Conservation (phyloP, 2,329 filamentous ascomycete genomes). For the Stylonectria norvegica region DNA sequence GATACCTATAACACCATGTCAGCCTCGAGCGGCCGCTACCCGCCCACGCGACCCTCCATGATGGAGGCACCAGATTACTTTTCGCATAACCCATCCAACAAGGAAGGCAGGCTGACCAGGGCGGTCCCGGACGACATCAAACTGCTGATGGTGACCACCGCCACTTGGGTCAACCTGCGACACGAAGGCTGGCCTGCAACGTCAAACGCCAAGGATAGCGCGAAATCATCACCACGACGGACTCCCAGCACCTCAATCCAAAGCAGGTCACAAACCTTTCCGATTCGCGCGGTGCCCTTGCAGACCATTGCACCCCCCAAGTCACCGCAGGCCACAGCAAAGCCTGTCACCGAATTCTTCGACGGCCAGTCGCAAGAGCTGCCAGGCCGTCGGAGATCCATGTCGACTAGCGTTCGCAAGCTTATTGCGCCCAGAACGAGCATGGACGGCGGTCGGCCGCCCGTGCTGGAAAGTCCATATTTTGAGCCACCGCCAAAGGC, state of each 20-base stretch:
- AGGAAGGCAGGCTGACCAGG: constrained; percentile 30
- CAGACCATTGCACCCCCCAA: constrained; percentile 3
- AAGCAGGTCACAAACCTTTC: constrained; percentile 19
- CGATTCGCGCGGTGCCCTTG: constrained; percentile 9
- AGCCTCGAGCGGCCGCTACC: constrained; percentile 45
- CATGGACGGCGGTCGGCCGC: constrained; percentile 21
- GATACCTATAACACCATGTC: constrained; percentile 63
- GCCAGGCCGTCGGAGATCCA: constrained; percentile 21
- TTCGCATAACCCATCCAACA: constrained; percentile 16
- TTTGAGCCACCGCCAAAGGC: constrained; percentile 12
- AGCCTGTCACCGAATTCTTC: constrained; percentile 15
- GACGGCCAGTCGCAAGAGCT: constrained; percentile 17
- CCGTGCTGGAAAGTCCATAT: constrained; percentile 18
- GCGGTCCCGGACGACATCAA: constrained; percentile 34
- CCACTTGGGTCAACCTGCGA: constrained; percentile 37
- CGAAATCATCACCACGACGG: constrained; percentile 24
- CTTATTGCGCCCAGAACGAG: constrained; percentile 24
- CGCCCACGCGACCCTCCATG: constrained; percentile 40
- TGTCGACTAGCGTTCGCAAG: constrained; percentile 24
- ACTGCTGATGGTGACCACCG: constrained; percentile 37
- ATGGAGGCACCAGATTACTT: constrained; percentile 22
- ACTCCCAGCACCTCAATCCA: constrained; percentile 18
- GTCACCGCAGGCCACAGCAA: constrained; percentile 15
- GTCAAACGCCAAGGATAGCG: constrained; percentile 28
- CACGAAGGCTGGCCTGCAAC: constrained; percentile 35